These are phyloP conservation scores for Aphanomyces invadans DNA, from an alignment of 352 stramenopile species.

Conservation along the genomic window DNA sequence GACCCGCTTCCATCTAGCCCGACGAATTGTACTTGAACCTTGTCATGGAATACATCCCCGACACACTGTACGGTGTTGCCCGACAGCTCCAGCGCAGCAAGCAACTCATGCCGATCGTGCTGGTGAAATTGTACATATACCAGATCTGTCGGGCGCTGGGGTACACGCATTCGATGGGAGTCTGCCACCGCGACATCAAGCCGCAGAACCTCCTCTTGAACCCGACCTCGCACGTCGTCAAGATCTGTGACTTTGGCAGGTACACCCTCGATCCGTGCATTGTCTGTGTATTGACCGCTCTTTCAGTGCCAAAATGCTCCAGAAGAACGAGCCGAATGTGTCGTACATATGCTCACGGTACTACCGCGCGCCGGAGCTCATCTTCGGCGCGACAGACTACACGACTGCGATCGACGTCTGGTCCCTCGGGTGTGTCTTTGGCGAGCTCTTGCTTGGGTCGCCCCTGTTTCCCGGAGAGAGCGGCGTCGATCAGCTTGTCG, in stretches of 20 bases:
- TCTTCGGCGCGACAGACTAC: slow-evolving; percentile 99
- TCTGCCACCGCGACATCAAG: slow-evolving; percentile 99
- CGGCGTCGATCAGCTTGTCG: slow-evolving; percentile 98
- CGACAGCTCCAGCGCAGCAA: slow-evolving; percentile 96
- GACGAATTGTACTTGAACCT: slow-evolving; percentile 99
- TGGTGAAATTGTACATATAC: slow-evolving; percentile 99
- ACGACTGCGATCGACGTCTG: slow-evolving; percentile 99
- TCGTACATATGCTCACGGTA: slow-evolving; percentile 99
- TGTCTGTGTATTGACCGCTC: not conserved
- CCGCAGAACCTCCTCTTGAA: slow-evolving; percentile 99
- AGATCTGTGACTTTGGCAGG: slow-evolving; percentile 99
- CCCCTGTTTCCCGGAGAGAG: slow-evolving; percentile 98
- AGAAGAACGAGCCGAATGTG: slow-evolving; percentile 98
- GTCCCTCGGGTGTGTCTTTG: slow-evolving; percentile 96
- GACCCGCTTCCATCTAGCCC: slow-evolving; percentile 33
- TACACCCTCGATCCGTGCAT: not conserved
- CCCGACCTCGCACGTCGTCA: slow-evolving; percentile 94
- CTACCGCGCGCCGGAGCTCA: slow-evolving; percentile 98
- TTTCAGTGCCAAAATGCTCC: slow-evolving; percentile 83
- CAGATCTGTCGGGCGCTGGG: slow-evolving; percentile 96
- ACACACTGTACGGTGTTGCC: slow-evolving; percentile 97
- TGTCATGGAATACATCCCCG: slow-evolving; percentile 98
- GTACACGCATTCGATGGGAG: slow-evolving; percentile 97
- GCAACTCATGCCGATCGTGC: slow-evolving; percentile 93
- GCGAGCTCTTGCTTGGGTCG: slow-evolving; percentile 95